These are phyloP conservation scores for Arxiozyma bovina DNA, from an alignment of 1,139 yeast genomes.

Conservation along the genomic window DNA sequence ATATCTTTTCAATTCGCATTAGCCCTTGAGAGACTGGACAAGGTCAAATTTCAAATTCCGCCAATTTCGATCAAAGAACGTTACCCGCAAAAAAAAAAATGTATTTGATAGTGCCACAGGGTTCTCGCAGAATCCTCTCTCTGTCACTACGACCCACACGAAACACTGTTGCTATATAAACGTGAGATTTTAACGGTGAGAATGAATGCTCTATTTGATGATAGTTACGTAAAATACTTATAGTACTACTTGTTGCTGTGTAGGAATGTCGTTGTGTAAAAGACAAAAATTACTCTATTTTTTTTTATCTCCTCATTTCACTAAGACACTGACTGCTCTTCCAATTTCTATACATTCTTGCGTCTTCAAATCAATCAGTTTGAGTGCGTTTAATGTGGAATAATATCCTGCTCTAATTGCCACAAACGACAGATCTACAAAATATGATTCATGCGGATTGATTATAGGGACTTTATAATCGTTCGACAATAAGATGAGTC, in stretches of 20 bases:
- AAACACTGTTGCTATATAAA: no score
- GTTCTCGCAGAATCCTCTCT: no score
- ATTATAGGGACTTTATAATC: constrained; percentile 29
- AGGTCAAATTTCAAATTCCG: neutral
- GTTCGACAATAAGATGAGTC: constrained; percentile 28
- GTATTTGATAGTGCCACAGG: no score
- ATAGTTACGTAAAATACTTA: no score
- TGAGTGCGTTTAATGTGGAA: constrained; percentile 25
- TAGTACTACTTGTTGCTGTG: neutral
- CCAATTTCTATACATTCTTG: constrained; percentile 28
- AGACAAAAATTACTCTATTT: no score
- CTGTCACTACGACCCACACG: no score
- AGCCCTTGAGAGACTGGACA: neutral
- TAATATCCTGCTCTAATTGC: constrained; percentile 28
- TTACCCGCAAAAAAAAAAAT: neutral
- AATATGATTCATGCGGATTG: constrained; percentile 24
- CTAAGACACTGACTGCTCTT: constrained; percentile 20
- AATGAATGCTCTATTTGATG: neutral
- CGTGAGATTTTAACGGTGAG: no score
- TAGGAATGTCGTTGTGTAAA: no score
- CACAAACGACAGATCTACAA: constrained; percentile 24
- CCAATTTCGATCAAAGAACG: neutral
- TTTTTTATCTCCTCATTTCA: no score
- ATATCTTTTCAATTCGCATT: neutral
- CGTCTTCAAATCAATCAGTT: constrained; percentile 26